Evolutionary conservation across 345 rosid genomes (phyloP), one percentile per base, ranked within the genome.

Genomic region (Excoecaria cochinchinensis): DNA sequence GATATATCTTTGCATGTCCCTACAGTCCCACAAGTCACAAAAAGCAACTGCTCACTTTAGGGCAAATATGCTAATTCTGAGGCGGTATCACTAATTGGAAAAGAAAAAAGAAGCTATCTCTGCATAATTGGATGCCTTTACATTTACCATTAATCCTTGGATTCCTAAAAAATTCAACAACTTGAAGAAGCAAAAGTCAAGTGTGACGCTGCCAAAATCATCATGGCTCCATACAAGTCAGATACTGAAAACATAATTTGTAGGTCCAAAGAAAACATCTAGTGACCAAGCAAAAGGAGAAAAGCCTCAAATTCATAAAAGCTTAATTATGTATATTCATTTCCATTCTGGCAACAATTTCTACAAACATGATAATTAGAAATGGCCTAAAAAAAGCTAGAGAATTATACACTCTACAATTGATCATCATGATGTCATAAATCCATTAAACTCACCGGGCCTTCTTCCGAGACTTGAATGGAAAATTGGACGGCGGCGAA

Each of bases 401-500:
- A 64, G 72, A 78, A 80, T 40, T 72, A 67, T 74, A 55, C 77
- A 67, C 61, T 77, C 87, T 84, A 88, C 83, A 83, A 82, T 87
- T 74, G 72, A 82, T 31, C 13, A 19, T 11, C 56, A 55, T 59
- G 67, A 55, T 10, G 74, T 46, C 50, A 38, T 46, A 22, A 24
- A 51, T 48, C 9, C 62, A 21, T 50, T 44, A 9, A 65, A 64
- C 78, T 79, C 82, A 74, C 79, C 78, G 66, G 58, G 51, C 68
- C 72, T 70, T 74, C 67, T 69, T 79, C 58, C 60, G 75, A 39
- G 79, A 74, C 72, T 70, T 79, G 42, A 75, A 79, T 3, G 75
- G 82, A 47, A 74, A 79, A 31, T 57, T 70, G n/a, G 85, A 79
- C 12, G 92, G 97, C 17, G 97, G 93, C 0, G 94, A 91, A 0